These are phyloP conservation scores for Crithidia brevicula DNA, from an alignment of 208 protist genomes.

Conservation along the genomic window DNA sequence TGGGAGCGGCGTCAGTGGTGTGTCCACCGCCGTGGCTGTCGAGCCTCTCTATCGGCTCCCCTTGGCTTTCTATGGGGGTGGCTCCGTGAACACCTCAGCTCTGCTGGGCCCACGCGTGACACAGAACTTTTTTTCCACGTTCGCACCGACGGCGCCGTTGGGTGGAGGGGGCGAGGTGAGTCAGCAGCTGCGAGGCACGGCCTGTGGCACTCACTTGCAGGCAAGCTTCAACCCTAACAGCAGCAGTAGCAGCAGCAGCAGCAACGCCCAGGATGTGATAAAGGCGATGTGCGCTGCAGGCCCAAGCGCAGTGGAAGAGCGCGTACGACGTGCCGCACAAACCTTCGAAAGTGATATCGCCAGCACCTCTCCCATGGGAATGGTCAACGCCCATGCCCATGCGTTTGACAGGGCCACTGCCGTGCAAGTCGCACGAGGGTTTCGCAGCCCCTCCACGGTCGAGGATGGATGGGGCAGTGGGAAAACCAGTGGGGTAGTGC, in stretches of 20 bases:
- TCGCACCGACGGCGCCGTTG: too few relatives aligned
- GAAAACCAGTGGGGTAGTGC: background rate
- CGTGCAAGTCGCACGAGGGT: constrained; percentile 23
- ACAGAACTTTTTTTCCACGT: background rate
- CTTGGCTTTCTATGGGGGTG: background rate
- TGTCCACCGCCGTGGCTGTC: constrained; percentile 22
- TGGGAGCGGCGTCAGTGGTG: background rate
- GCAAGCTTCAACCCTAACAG: too few relatives aligned
- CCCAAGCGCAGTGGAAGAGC: constrained; percentile 16
- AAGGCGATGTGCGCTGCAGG: too few relatives aligned
- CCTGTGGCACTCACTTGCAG: too few relatives aligned
- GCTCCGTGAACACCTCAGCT: too few relatives aligned
- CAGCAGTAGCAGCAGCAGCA: background rate
- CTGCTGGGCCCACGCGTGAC: too few relatives aligned
- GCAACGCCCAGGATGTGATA: too few relatives aligned
- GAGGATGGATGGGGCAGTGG: too few relatives aligned
- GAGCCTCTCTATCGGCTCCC: constrained; percentile 15
- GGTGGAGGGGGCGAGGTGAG: too few relatives aligned
- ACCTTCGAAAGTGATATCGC: constrained; percentile 7
- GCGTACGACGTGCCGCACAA: constrained; percentile 28
- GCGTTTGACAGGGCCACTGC: too few relatives aligned
- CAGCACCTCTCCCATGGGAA: background rate
- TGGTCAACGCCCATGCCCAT: too few relatives aligned
- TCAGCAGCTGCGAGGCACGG: too few relatives aligned
- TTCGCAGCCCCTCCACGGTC: background rate